These are phyloP conservation scores for Mucor indicus DNA, from an alignment of 371 early-diverging fungal species.

Conservation along the genomic window DNA sequence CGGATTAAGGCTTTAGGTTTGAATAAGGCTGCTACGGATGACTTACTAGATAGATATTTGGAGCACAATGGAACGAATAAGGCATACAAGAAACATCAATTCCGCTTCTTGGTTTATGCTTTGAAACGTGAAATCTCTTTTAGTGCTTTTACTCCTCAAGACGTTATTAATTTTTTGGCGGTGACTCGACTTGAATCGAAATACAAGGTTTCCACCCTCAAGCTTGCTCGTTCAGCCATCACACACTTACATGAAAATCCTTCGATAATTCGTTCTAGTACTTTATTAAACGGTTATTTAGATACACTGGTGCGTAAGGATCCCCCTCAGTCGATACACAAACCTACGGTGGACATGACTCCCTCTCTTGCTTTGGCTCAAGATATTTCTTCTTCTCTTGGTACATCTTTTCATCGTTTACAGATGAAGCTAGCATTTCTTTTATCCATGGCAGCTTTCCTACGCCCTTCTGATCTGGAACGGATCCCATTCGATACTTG, in stretches of 20 bases:
- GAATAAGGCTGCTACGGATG: background rate
- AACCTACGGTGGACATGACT: background rate
- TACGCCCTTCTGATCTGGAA: constrained; percentile 14
- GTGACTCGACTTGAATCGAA: background rate
- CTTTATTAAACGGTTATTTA: background rate
- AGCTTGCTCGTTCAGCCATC: constrained; percentile 8
- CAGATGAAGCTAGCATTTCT: constrained; percentile 15
- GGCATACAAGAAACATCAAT: constrained; percentile 1
- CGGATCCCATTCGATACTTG: background rate
- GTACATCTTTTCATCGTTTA: background rate
- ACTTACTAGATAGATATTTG: background rate
- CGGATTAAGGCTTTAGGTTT: background rate
- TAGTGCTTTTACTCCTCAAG: background rate
- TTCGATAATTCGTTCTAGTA: background rate
- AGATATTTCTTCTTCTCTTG: background rate
- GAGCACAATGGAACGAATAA: background rate
- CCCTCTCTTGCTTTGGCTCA: background rate
- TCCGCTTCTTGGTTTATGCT: constrained; percentile 4
- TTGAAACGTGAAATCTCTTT: background rate
- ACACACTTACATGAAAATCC: constrained; percentile 6
- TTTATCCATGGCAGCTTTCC: constrained; percentile 7
- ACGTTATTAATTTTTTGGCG: constrained; percentile 9
- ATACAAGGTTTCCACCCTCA: background rate
- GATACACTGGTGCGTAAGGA: background rate
- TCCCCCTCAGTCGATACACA: background rate